Base-by-base conservation (phyloP, 2,329 filamentous ascomycete genomes). In the Sporothrix schenckii region DNA sequence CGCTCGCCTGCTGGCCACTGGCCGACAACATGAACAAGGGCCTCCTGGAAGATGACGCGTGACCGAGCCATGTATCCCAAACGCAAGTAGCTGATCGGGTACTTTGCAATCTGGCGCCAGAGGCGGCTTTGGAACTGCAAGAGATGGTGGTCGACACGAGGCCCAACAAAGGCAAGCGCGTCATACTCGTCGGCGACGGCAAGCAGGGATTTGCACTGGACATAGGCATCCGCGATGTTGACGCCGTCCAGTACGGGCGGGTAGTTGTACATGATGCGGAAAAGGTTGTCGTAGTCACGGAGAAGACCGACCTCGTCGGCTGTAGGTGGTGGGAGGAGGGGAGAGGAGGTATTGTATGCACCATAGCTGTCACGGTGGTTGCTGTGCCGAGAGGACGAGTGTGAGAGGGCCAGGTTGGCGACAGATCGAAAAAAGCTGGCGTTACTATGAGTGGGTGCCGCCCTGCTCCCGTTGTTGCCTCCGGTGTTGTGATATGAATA, bases 81-180 rank as follows among this genome's bases (percentile, higher is more conserved):
- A 71, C 94, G 94, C 63, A 97, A 87, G 77, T 97, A 98, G 72
- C 90, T 93, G 63, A 95, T 92, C 14, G 94, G 94, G 77, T 97
- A 97, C 80, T 97, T 97, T 68, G 94, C 93, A 73, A 97, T 96
- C 80, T 97, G 94, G 80, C 95, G 97, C 91, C 94, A 97, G 2
- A 98, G 85, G 1, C 93, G 88, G 27, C 91, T 92, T 76, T 95
- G 93, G 79, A 97, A 98, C 75, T 95, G 92, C 19, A 98, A 84
- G 16, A 98, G 85, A 79, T 98, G 94, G 81, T 98, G 94, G 80
- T 97, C 94, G 58, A 97, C 92, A 50, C 94, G 88, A 1, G 92
- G 92, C 0, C 94, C 94, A 10, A 96, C 93, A 19, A 97, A 93
- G 41, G 89, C 85, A 14, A 97, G 86, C 16, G 94, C 93, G 78